A percentile compares a stretch with the other conserved stretches of the same genome.
These are phyloP conservation scores for Ustulina deusta DNA, from an alignment of 2,329 filamentous ascomycete species.

Conservation along the genomic window DNA sequence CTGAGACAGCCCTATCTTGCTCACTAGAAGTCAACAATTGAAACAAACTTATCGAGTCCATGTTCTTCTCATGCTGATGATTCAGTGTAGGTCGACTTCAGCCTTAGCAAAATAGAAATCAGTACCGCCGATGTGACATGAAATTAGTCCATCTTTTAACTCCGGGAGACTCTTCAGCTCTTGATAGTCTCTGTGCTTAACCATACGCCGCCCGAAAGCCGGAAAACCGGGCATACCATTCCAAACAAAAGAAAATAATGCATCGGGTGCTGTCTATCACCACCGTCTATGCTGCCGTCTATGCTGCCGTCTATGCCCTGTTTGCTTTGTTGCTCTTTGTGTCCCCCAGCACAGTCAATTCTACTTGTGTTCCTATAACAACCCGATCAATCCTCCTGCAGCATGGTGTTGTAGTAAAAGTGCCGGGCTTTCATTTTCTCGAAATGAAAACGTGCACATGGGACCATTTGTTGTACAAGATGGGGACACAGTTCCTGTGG, in stretches of 20 bases:
- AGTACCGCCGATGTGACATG: background rate
- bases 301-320: background rate
- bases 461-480: background rate
- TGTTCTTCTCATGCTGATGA: background rate
- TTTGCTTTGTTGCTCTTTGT: background rate
- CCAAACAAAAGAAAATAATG: slow-evolving; percentile 24
- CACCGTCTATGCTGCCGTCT: slow-evolving; percentile 15
- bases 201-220: slow-evolving; percentile 44
- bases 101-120: background rate
- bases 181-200: slow-evolving; percentile 62
- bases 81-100: background rate
- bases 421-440: background rate
- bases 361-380: background rate
- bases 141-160: slow-evolving; percentile 40
- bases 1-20: background rate
- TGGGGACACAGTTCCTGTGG: background rate
- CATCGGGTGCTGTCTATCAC: slow-evolving; percentile 19
- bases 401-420: background rate
- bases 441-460: slow-evolving; percentile 1
- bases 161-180: slow-evolving; percentile 67
- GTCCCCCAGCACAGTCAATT: background rate
- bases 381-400: slow-evolving; percentile 16
- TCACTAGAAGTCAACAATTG: background rate
- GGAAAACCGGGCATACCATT: background rate
- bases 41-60: background rate